Evolutionary conservation across 768 basidiomycete genomes (phyloP), one percentile per base, ranked within the genome.

Genomic region (Naganishia randhawae): DNA sequence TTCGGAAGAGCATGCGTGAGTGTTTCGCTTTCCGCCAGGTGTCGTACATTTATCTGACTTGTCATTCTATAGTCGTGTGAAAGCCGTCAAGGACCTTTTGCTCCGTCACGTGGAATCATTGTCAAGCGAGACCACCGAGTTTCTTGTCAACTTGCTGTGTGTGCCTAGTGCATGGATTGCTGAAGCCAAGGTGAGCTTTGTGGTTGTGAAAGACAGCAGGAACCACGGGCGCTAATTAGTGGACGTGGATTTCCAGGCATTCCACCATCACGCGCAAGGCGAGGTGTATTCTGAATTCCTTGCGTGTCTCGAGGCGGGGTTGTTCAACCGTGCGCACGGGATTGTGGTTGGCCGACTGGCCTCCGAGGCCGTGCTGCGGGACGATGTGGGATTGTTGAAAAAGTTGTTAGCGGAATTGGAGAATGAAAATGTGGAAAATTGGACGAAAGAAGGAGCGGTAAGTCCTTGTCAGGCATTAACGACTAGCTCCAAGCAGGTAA

Each of bases 131-230:
- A 72, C 76, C 17, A 65, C 71, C 29, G 39, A 54, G 0, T 79
- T 78, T 64, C 70, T 82, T 11, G 83, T 87, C 3, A 88, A 88
- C 4, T 90, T 87, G 73, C 81, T 96, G 33, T 87, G 88, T 71
- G 85, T 98, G 35, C 96, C 96, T 0, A 80, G 85, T 63, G 79
- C 85, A 6, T 99, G 95, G 94, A 84, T 97, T n/a, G 85, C 88
- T 42, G 91, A 94, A 76, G 90, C 92, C 13, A 89, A 90, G 85
- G 92, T 91, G 51, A 66, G 80, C 67, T 27, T 25, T n/a, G 11
- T 41, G 14, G 39, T 22, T 3, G 8, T n/a, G 1, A 27, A 14
- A 35, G 14, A 33, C 22, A 32, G 16, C 32, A 41, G 11, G 17
- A 27, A n/a, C 32, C 27, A 31, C 42, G 42, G 19, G 39, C 32